Evolutionary conservation across 306 rosid species (phyloP).

Genomic region (Gleditsia sinensis): DNA sequence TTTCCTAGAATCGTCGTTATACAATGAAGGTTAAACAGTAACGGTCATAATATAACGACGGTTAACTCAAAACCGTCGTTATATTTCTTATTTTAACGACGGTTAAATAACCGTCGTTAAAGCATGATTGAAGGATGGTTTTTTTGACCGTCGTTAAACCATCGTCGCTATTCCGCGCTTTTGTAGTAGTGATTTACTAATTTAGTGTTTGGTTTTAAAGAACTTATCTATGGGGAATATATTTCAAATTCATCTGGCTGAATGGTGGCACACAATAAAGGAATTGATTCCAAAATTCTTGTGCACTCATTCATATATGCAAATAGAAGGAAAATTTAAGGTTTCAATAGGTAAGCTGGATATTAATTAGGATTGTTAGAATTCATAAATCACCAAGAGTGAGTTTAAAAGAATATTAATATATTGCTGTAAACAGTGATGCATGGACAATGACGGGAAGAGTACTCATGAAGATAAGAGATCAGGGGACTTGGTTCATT

Average conservation of each 20-base stretch:
- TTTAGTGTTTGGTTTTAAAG: neutral
- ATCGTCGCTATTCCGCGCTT: too few relatives aligned
- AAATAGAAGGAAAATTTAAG: neutral
- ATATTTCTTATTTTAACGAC: too few relatives aligned
- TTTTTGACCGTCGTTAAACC: too few relatives aligned
- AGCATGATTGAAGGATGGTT: too few relatives aligned
- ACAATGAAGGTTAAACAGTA: too few relatives aligned
- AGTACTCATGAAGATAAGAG: neutral
- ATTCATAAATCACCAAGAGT: neutral
- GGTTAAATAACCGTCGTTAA: too few relatives aligned
- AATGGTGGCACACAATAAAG: neutral
- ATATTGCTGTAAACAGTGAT: neutral
- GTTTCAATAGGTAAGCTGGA: neutral
- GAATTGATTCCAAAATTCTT: conserved; percentile 11
- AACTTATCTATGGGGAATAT: neutral
- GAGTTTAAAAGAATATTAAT: neutral
- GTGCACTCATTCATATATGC: neutral
- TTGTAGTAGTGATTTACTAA: neutral
- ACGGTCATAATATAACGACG: too few relatives aligned
- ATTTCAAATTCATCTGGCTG: neutral
- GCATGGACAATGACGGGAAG: neutral
- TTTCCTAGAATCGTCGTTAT: too few relatives aligned
- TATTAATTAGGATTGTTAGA: neutral
- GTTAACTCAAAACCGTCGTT: too few relatives aligned
- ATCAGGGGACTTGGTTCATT: neutral